A percentile compares a stretch with the other conserved stretches of the same genome.
phyloP scores from a whole-genome alignment of 2,329 filamentous ascomycete genomes.

The Teratosphaeria viscida region DNA sequence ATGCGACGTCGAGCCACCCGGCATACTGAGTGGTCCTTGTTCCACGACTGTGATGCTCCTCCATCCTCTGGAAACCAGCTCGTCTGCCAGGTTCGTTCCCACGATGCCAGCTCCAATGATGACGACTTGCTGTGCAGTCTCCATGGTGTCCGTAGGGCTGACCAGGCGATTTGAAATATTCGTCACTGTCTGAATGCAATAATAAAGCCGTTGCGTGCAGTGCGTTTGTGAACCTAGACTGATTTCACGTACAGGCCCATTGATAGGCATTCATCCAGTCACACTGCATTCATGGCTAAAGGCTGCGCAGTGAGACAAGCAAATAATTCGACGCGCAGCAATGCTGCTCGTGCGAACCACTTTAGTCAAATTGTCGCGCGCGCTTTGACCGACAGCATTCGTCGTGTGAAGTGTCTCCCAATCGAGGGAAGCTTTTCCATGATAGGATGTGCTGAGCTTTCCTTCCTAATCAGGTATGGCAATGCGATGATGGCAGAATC shows the following conservation, averaged over 20 bases:
- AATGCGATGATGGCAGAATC: not conserved
- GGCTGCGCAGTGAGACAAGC: not conserved
- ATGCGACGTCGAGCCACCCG: conserved; percentile 56
- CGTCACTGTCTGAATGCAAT: not conserved
- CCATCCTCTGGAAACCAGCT: conserved; percentile 54
- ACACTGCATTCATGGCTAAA: not conserved
- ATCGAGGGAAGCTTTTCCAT: not conserved
- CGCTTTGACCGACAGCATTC: not conserved
- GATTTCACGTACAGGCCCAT: not conserved
- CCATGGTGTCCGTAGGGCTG: not conserved
- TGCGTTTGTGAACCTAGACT: not conserved
- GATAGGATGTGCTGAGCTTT: not conserved
- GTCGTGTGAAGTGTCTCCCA: not conserved
- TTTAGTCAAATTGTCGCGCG: not conserved
- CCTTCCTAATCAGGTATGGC: not conserved
- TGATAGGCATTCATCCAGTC: not conserved
- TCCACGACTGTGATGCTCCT: conserved; percentile 54
- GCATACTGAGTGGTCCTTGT: conserved; percentile 52
- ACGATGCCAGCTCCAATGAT: conserved; percentile 57
- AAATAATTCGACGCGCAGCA: not conserved
- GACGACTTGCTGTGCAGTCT: conserved; percentile 31
- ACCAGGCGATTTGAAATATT: too few species aligned
- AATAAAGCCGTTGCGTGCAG: not conserved
- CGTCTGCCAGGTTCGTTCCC: conserved; percentile 53
- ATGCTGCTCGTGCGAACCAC: not conserved